Conservation (phyloP, 345 rosid genomes). For the Populus davidiana region DNA sequence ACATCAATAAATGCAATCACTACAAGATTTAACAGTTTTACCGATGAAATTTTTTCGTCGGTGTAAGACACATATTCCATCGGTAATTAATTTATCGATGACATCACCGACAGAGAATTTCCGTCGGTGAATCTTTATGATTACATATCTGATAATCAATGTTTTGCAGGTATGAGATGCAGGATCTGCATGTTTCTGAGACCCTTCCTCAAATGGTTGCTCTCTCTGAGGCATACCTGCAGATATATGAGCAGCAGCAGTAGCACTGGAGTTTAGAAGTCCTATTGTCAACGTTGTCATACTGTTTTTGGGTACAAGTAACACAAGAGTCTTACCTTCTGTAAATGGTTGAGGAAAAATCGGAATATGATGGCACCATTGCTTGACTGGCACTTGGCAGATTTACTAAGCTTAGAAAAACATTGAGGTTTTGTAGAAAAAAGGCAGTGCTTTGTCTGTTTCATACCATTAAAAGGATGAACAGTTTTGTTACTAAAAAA, state of each 20-base stretch:
- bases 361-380: background rate
- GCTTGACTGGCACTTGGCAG: background rate
- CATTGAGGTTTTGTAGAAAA: background rate
- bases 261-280: conserved; percentile 12
- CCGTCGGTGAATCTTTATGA: too few species aligned
- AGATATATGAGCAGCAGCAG: conserved; percentile 92
- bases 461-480: background rate
- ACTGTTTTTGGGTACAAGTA: background rate
- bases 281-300: background rate
- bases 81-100: too few species aligned
- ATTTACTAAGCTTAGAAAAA: background rate
- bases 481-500: background rate
- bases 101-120: too few species aligned
- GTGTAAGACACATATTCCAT: too few species aligned
- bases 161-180: conserved; percentile 90
- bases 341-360: background rate
- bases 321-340: background rate
- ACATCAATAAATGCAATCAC: conserved; percentile 40
- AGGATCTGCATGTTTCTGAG: conserved; percentile 93
- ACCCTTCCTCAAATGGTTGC: conserved; percentile 98
- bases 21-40: too few species aligned
- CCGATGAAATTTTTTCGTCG: too few species aligned
- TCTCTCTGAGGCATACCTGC: conserved; percentile 92
- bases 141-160: background rate
- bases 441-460: background rate